phyloP scores from a whole-genome alignment of 768 basidiomycete species.

The Mycena floridula region DNA sequence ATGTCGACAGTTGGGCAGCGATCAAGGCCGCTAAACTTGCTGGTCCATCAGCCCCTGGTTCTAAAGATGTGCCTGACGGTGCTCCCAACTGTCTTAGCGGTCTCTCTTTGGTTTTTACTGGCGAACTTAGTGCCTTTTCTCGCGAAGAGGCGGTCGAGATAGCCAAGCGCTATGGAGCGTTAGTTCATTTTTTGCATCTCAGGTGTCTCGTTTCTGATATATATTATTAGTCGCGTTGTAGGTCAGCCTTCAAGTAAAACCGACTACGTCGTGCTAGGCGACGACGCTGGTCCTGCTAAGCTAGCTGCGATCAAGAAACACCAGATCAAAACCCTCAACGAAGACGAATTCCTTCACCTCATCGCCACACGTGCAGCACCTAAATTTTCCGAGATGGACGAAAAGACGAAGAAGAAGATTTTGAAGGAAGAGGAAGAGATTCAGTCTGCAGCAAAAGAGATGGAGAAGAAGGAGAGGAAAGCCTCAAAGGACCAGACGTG shows the following conservation, averaged over 20 bases:
- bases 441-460: conserved; percentile 62
- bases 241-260: conserved; percentile 87
- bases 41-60: conserved; percentile 58
- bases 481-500: no score
- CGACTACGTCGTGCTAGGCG: conserved; percentile 82
- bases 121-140: conserved; percentile 81
- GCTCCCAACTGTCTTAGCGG: conserved; percentile 73
- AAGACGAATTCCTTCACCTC: conserved; percentile 82
- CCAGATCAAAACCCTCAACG: conserved; percentile 64
- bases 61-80: conserved; percentile 70
- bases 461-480: conserved; percentile 68
- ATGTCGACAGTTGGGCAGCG: conserved; percentile 35
- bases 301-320: conserved; percentile 83
- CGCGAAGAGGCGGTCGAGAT: conserved; percentile 84
- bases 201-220: conserved; percentile 1
- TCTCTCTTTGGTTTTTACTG: conserved; percentile 91
- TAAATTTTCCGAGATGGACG: conserved; percentile 46
- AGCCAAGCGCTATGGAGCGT: conserved; percentile 93
- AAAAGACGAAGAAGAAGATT: conserved; percentile 76
- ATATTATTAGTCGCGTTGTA: conserved; percentile 66
- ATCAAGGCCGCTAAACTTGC: conserved; percentile 57
- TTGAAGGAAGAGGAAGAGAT: conserved; percentile 79
- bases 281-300: conserved; percentile 84
- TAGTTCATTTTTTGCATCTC: conserved; percentile 21
- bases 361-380: conserved; percentile 67